Conservation (phyloP, 768 basidiomycete species). For the Boletus subcaerulescens region DNA sequence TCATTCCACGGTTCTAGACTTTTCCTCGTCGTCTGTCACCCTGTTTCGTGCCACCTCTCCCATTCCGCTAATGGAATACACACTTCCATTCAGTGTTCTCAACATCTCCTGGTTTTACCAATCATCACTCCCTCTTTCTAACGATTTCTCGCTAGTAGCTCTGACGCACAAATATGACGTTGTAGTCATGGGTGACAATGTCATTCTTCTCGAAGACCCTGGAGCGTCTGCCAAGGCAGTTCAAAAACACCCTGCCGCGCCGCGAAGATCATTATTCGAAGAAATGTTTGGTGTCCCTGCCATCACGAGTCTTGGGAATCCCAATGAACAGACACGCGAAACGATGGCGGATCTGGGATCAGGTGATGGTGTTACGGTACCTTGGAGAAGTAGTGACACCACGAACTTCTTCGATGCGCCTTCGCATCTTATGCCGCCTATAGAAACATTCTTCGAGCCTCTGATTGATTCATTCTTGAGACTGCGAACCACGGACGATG, state of each 20-base stretch:
- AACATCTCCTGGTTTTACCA: slow-evolving; percentile 41
- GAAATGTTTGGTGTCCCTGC: slow-evolving; percentile 88
- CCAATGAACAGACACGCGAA: slow-evolving; percentile 19
- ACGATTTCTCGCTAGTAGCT: slow-evolving; percentile 60
- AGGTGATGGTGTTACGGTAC: slow-evolving; percentile 18
- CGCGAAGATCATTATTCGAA: slow-evolving; percentile 69
- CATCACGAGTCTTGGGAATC: slow-evolving; percentile 38
- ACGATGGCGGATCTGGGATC: slow-evolving; percentile 11
- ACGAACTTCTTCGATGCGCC: slow-evolving; percentile 60
- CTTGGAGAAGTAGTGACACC: slow-evolving; percentile 42
- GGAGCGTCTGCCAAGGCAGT: slow-evolving; percentile 41
- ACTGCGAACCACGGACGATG: slow-evolving; percentile 25
- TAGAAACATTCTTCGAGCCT: slow-evolving; percentile 68
- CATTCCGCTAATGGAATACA: slow-evolving; percentile 40
- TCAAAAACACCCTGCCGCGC: slow-evolving; percentile 28
- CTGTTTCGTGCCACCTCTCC: slow-evolving; percentile 49
- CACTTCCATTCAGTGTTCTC: slow-evolving; percentile 63
- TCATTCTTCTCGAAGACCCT: slow-evolving; percentile 40
- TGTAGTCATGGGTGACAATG: slow-evolving; percentile 63
- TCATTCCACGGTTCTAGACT: slow-evolving; percentile 34
- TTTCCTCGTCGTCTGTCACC: slow-evolving; percentile 38
- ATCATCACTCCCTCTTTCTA: slow-evolving; percentile 31
- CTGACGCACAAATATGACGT: slow-evolving; percentile 66
- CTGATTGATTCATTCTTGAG: slow-evolving; percentile 50
- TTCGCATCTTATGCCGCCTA: slow-evolving; percentile 72